Percentiles rank a stretch among this genome's conserved stretches.
phyloP scores from a whole-genome alignment of 1,284 basidiomycete genomes.

The Cutaneotrichosporon sp. region DNA sequence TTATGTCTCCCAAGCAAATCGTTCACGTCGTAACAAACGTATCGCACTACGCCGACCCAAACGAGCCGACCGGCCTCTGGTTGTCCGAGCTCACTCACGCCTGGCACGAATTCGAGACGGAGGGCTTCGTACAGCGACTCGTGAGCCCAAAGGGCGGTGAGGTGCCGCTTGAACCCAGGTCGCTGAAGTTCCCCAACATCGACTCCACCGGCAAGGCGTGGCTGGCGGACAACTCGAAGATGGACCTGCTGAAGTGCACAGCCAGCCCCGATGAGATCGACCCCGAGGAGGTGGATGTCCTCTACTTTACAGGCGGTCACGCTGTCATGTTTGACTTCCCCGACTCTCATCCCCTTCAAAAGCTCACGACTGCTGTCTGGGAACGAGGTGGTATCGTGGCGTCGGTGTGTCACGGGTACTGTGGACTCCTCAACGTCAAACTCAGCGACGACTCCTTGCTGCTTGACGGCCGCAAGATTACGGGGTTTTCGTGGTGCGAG shows the following conservation, averaged over 20 bases:
- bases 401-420: constrained; percentile 15
- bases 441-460: neutral
- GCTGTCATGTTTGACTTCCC: constrained; percentile 16
- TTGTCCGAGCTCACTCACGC: constrained; percentile 7
- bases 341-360: constrained; percentile 5
- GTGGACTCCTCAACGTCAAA: constrained; percentile 10
- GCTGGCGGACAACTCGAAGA: neutral
- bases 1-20: neutral
- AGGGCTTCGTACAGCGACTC: constrained; percentile 2
- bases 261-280: constrained; percentile 1
- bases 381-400: constrained; percentile 10
- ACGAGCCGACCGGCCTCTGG: constrained; percentile 6
- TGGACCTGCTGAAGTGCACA: constrained; percentile 1
- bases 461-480: constrained; percentile 8
- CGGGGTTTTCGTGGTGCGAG: constrained; percentile 13
- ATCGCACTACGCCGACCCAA: neutral
- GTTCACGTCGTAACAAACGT: constrained; percentile 8
- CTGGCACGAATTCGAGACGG: neutral
- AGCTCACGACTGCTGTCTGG: constrained; percentile 7
- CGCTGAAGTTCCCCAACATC: neutral
- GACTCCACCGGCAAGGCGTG: constrained; percentile 6
- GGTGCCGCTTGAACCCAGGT: constrained; percentile 4
- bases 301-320: constrained; percentile 16
- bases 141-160: constrained; percentile 2
- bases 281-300: constrained; percentile 1